phyloP scores from a whole-genome alignment of 495 filamentous ascomycete genomes.

The Chlorociboria aeruginascens region DNA sequence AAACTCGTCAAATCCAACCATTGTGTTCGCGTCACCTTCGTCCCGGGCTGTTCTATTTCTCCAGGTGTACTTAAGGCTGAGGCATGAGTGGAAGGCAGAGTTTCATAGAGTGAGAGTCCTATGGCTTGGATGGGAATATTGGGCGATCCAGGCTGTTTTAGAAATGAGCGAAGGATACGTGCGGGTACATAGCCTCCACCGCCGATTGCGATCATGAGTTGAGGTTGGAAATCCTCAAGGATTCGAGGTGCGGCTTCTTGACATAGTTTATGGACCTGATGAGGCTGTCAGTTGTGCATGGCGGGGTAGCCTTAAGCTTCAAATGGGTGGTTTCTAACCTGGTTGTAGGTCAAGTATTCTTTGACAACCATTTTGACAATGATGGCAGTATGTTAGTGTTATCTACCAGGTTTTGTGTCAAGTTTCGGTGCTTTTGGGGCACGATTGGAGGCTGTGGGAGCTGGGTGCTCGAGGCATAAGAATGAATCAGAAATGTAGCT shows the following conservation, averaged over 20 bases:
- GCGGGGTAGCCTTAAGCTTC: background rate
- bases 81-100: conserved; percentile 40
- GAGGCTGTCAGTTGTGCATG: conserved; percentile 20
- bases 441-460: background rate
- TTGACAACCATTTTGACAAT: conserved; percentile 64
- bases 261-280: conserved; percentile 92
- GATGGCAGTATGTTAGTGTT: background rate
- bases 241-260: conserved; percentile 70
- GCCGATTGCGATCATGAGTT: conserved; percentile 97
- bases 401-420: background rate
- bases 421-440: background rate
- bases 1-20: conserved; percentile 89
- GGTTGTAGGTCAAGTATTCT: conserved; percentile 89
- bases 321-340: conserved; percentile 42
- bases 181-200: conserved; percentile 96
- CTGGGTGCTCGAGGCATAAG: background rate
- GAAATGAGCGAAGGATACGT: conserved; percentile 93
- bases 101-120: conserved; percentile 92
- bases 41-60: conserved; percentile 59
- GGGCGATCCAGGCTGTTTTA: conserved; percentile 73
- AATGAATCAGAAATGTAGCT: background rate
- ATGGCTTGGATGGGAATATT: conserved; percentile 99
- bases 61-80: conserved; percentile 23
- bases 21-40: conserved; percentile 93
- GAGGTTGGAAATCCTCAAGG: conserved; percentile 72